Evolutionary conservation across 306 rosid species (phyloP).

Genomic region (Rubus idaeus): DNA sequence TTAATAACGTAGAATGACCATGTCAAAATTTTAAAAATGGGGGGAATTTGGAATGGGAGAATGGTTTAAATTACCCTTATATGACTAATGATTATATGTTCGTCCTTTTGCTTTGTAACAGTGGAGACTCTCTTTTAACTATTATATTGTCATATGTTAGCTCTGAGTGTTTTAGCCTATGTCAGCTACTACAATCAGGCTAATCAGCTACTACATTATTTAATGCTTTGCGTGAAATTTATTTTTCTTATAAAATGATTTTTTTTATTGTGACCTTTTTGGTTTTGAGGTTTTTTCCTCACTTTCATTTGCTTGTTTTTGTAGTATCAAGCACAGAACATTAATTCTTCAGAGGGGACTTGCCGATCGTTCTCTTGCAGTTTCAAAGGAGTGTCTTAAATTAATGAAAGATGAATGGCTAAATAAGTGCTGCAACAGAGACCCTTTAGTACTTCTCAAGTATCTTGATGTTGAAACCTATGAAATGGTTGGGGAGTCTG

Average conservation of each 20-base stretch:
- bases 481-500: slow-evolving; percentile 83
- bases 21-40: neutral
- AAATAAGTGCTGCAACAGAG: slow-evolving; percentile 61
- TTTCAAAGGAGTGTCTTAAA: slow-evolving; percentile 83
- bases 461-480: slow-evolving; percentile 97
- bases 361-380: slow-evolving; percentile 77
- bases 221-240: neutral
- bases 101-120: neutral
- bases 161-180: neutral
- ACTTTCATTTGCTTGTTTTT: slow-evolving; percentile 1
- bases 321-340: slow-evolving; percentile 84
- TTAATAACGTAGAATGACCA: neutral
- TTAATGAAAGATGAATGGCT: slow-evolving; percentile 95
- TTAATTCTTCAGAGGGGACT: slow-evolving; percentile 87
- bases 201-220: neutral
- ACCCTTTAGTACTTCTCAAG: slow-evolving; percentile 72
- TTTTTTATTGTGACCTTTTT: neutral
- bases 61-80: neutral
- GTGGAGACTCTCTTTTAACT: neutral
- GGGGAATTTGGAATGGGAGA: neutral
- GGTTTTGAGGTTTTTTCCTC: neutral
- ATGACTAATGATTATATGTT: neutral
- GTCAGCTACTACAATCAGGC: neutral
- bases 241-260: neutral
- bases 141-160: neutral